These are phyloP conservation scores for Singerocomus inundabilis DNA, from an alignment of 1,284 basidiomycete genomes.

Conservation along the genomic window DNA sequence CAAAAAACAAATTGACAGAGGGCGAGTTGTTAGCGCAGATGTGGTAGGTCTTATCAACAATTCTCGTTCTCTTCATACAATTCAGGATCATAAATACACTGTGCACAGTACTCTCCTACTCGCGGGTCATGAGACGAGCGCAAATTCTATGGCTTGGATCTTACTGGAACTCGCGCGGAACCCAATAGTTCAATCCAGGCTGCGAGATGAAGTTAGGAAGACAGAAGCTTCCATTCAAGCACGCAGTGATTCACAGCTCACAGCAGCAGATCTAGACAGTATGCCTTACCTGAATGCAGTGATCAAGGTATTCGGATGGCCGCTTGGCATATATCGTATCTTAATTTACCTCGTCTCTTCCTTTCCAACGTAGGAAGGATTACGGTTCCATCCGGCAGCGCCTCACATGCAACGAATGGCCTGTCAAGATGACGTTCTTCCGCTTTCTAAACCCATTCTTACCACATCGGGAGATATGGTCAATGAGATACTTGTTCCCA, in stretches of 20 bases:
- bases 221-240: slow-evolving; percentile 35
- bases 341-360: background rate
- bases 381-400: slow-evolving; percentile 38
- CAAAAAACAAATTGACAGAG: slow-evolving; percentile 42
- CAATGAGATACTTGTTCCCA: slow-evolving; percentile 36
- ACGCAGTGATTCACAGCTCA: slow-evolving; percentile 41
- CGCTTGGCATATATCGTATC: background rate
- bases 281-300: slow-evolving; percentile 54
- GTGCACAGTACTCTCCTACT: slow-evolving; percentile 22
- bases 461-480: slow-evolving; percentile 36
- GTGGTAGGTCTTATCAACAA: slow-evolving; percentile 31
- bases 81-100: background rate
- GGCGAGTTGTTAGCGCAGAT: slow-evolving; percentile 56
- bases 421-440: slow-evolving; percentile 42
- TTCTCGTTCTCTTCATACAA: background rate
- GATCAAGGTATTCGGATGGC: slow-evolving; percentile 42
- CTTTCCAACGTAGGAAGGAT: slow-evolving; percentile 32
- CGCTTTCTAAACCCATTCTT: slow-evolving; percentile 43
- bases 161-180: slow-evolving; percentile 42
- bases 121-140: slow-evolving; percentile 55
- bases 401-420: slow-evolving; percentile 36
- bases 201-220: slow-evolving; percentile 41
- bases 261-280: slow-evolving; percentile 44
- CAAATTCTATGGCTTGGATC: slow-evolving; percentile 40
- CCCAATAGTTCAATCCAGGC: slow-evolving; percentile 36